Conservation (phyloP, 2,329 filamentous ascomycete species). For the Pseudophaeomoniella oleicola region DNA sequence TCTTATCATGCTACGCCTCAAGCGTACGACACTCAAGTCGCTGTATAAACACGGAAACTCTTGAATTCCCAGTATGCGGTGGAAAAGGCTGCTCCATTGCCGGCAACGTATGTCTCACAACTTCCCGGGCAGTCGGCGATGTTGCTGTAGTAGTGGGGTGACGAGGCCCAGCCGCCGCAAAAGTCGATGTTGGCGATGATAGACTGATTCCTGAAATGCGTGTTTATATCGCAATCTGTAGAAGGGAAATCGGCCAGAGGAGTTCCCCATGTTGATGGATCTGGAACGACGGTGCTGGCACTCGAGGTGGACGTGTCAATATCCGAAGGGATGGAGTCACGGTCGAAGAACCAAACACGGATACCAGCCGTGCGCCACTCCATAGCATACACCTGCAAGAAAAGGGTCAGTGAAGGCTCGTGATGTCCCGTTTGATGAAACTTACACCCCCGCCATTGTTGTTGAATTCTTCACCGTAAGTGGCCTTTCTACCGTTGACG, state of each 20-base stretch:
- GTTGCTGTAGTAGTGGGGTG: constrained; percentile 25
- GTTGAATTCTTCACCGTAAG: constrained; percentile 41
- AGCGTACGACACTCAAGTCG: constrained; percentile 13
- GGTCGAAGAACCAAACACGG: constrained; percentile 37
- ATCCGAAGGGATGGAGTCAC: constrained; percentile 28
- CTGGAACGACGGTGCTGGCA: constrained; percentile 24
- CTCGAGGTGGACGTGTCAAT: constrained; percentile 14
- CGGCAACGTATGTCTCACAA: constrained; percentile 58
- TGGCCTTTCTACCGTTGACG: constrained; percentile 24
- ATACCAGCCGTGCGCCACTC: constrained; percentile 31
- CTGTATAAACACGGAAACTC: constrained; percentile 47
- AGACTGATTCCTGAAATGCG: constrained; percentile 49
- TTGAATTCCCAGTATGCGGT: constrained; percentile 65
- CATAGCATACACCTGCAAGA: constrained; percentile 27
- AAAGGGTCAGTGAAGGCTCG: neutral
- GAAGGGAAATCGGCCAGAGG: constrained; percentile 41
- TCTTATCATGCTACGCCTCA: no score
- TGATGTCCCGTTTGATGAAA: no score
- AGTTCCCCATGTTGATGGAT: constrained; percentile 39
- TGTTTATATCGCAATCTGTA: constrained; percentile 44
- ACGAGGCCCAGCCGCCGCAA: constrained; percentile 41
- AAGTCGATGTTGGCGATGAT: constrained; percentile 54
- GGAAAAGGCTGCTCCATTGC: constrained; percentile 52
- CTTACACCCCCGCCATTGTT: constrained; percentile 44
- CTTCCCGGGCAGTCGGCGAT: constrained; percentile 30